Conservation (phyloP, 108 stramenopile species). For the Fragilariopsis cylindrus region DNA sequence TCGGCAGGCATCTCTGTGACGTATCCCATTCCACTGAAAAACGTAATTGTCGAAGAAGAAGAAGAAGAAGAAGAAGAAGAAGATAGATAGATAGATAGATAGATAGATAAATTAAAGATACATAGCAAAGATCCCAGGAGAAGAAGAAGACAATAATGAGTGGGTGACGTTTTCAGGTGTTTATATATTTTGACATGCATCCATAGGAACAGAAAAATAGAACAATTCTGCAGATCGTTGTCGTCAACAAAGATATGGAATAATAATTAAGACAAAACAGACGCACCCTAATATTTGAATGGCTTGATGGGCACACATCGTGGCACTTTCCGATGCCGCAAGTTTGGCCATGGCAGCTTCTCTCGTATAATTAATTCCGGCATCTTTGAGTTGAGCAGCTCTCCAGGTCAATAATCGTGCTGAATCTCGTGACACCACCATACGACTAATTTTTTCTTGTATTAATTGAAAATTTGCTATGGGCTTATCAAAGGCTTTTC, state of each 20-base stretch:
- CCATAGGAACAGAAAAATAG: too few relatives aligned
- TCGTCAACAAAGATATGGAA: too few relatives aligned
- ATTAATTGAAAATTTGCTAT: conserved; percentile 93
- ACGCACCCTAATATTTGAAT: conserved; percentile 88
- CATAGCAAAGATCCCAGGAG: too few relatives aligned
- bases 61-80: too few relatives aligned
- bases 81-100: too few relatives aligned
- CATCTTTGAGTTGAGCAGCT: conserved; percentile 92
- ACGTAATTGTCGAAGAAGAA: too few relatives aligned
- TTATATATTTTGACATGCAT: too few relatives aligned
- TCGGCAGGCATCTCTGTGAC: conserved; percentile 98
- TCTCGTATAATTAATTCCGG: conserved; percentile 74
- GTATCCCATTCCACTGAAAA: conserved; percentile 85
- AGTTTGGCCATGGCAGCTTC: conserved; percentile 98
- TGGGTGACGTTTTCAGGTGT: conserved; percentile 7
- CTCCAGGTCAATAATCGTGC: conserved; percentile 95
- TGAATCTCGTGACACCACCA: conserved; percentile 86
- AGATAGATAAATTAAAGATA: too few relatives aligned
- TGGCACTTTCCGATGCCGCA: conserved; percentile 92
- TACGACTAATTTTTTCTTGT: conserved; percentile 89
- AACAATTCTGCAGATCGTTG: too few relatives aligned
- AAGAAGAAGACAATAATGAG: background rate
- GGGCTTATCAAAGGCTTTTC: conserved; percentile 94
- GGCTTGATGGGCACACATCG: conserved; percentile 94
- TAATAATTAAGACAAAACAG: background rate